Evolutionary conservation across 345 rosid species (phyloP).

Genomic region (Reutealis trisperma): DNA sequence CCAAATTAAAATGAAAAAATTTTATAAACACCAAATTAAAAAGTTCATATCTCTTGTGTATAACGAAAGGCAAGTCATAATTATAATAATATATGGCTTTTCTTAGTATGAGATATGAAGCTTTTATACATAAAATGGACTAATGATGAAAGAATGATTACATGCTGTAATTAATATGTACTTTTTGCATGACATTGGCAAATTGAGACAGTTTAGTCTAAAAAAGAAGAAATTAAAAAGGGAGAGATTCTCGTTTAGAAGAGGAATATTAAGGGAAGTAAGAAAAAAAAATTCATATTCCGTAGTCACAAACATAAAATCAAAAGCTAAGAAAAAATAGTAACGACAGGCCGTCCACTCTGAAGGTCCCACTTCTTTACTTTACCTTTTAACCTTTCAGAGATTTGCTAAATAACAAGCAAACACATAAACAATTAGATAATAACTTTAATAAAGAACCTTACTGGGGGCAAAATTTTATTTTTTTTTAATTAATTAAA

Average conservation of each 20-base stretch:
- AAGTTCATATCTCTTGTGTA: too few species aligned
- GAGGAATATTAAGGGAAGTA: neutral
- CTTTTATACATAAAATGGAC: neutral
- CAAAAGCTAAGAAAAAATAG: neutral
- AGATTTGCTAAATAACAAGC: neutral
- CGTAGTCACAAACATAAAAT: neutral
- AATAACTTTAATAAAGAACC: neutral
- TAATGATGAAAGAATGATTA: constrained; percentile 37
- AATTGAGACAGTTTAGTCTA: neutral
- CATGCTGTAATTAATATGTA: constrained; percentile 12
- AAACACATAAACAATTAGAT: neutral
- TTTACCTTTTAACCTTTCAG: neutral
- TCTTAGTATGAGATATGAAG: neutral
- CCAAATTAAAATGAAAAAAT: too few species aligned
- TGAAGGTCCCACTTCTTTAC: neutral
- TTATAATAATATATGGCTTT: neutral
- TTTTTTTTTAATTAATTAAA: neutral
- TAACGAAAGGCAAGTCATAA: too few species aligned
- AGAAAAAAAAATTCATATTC: neutral
- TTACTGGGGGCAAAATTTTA: neutral
- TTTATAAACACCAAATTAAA: too few species aligned
- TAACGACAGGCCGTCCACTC: neutral
- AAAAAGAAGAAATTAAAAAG: neutral
- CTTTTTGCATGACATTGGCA: constrained; percentile 8
- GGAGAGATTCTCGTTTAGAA: neutral